Conservation (phyloP, 2,329 filamentous ascomycete species). For the Penicillium paneum region DNA sequence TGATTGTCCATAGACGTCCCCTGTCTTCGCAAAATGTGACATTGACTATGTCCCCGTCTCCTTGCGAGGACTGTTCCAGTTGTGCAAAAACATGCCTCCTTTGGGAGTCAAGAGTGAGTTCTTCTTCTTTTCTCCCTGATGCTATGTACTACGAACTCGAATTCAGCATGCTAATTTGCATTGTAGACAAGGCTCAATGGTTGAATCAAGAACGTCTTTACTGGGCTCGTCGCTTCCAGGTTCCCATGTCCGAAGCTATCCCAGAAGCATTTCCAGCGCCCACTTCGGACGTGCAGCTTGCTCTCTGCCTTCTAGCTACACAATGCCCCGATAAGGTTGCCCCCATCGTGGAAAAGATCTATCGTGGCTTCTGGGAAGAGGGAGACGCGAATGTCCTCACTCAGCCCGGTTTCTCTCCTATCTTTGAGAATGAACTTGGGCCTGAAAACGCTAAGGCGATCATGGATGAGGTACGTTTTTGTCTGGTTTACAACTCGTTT, state of each 20-base stretch:
- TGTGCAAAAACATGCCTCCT: slow-evolving; percentile 13
- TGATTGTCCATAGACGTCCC: slow-evolving; percentile 7
- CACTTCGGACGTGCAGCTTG: slow-evolving; percentile 7
- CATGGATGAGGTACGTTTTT: neutral
- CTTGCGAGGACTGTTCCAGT: slow-evolving; percentile 13
- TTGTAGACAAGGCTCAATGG: slow-evolving; percentile 15
- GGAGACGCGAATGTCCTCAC: slow-evolving; percentile 1
- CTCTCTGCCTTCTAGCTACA: slow-evolving; percentile 6
- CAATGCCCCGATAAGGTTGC: slow-evolving; percentile 4
- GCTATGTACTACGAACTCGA: neutral
- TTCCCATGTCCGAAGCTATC: slow-evolving; percentile 8
- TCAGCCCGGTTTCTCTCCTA: neutral
- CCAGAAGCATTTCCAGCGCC: slow-evolving; percentile 12
- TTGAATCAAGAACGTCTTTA: slow-evolving; percentile 17
- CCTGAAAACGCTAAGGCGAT: neutral
- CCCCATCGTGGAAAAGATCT: neutral
- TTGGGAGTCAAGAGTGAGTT: slow-evolving; percentile 13
- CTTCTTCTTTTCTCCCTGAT: neutral
- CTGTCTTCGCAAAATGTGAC: slow-evolving; percentile 12
- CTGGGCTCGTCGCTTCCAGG: slow-evolving; percentile 14
- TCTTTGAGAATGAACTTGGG: slow-evolving; percentile 3
- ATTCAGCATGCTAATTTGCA: neutral
- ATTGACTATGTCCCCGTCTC: slow-evolving; percentile 14
- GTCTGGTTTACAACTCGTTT: neutral
- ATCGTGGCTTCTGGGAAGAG: slow-evolving; percentile 9